Evolutionary conservation across 768 basidiomycete species (phyloP).

Genomic region (Tremella fuciformis): DNA sequence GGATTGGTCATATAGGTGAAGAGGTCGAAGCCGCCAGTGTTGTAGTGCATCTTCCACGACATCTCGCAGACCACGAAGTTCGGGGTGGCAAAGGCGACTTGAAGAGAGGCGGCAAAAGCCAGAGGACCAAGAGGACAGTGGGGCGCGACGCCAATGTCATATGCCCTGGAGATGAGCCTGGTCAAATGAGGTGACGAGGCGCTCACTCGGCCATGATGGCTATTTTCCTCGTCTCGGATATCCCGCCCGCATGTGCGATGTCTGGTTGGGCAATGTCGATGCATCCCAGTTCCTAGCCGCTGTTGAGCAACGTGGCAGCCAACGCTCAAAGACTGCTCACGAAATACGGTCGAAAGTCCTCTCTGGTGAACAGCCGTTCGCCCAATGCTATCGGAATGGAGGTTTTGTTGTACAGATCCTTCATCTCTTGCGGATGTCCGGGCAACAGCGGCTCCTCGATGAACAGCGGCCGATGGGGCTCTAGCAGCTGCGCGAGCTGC

Average conservation of each 20-base stretch:
- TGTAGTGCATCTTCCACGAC: constrained; percentile 49
- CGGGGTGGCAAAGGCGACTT: constrained; percentile 61
- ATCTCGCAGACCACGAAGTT: constrained; percentile 58
- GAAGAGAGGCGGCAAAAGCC: constrained; percentile 68
- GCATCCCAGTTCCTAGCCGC: too few species aligned
- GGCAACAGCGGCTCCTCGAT: constrained; percentile 50
- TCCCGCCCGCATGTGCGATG: too few species aligned
- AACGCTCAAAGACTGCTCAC: constrained; percentile 9
- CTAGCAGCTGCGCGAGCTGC: constrained; percentile 44
- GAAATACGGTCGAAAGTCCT: constrained; percentile 49
- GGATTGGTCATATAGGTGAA: constrained; percentile 51
- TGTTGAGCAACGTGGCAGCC: too few species aligned
- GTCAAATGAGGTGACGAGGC: too few species aligned
- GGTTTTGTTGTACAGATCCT: constrained; percentile 46
- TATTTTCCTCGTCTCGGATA: too few species aligned
- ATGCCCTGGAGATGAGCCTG: constrained; percentile 54
- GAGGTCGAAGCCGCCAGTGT: constrained; percentile 48
- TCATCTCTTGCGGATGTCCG: constrained; percentile 46
- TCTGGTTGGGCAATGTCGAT: too few species aligned
- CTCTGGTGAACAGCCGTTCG: constrained; percentile 44
- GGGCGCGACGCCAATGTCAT: constrained; percentile 68
- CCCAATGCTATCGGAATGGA: constrained; percentile 49
- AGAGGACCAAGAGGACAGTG: constrained; percentile 67
- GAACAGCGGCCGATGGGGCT: constrained; percentile 50
- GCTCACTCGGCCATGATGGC: too few species aligned